Evolutionary conservation across 2,329 filamentous ascomycete genomes (phyloP).

Genomic region (Ophiostoma fasciatum): DNA sequence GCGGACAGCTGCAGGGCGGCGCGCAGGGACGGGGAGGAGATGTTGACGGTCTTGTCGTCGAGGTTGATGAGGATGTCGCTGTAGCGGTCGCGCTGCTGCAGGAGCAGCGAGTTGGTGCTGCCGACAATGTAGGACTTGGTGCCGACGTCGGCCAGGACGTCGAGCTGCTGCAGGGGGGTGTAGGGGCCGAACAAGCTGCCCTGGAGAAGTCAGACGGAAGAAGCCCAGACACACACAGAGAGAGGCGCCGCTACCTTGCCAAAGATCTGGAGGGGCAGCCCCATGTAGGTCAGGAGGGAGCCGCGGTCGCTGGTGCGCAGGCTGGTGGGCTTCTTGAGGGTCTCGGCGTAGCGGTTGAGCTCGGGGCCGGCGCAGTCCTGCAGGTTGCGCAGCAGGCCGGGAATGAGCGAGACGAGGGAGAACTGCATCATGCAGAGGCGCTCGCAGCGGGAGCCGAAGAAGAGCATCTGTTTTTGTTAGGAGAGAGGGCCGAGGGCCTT

Average conservation of each 20-base stretch:
- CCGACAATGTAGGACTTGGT: slow-evolving; percentile 97
- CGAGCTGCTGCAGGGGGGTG: slow-evolving; percentile 82
- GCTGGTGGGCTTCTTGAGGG: slow-evolving; percentile 61
- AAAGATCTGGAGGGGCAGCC: slow-evolving; percentile 85
- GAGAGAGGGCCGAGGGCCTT: too few species aligned
- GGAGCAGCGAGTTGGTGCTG: slow-evolving; percentile 83
- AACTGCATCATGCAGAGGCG: slow-evolving; percentile 97
- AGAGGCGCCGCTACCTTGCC: slow-evolving; percentile 54
- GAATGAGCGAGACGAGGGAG: slow-evolving; percentile 87
- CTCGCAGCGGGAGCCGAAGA: slow-evolving; percentile 95
- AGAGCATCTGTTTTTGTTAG: slow-evolving; percentile 64
- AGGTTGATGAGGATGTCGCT: slow-evolving; percentile 94
- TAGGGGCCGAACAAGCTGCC: slow-evolving; percentile 94
- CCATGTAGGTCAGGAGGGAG: slow-evolving; percentile 87
- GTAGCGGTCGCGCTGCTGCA: slow-evolving; percentile 91
- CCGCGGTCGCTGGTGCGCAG: slow-evolving; percentile 81
- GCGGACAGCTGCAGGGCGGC: slow-evolving; percentile 63
- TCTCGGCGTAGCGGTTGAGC: slow-evolving; percentile 68
- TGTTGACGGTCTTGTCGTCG: slow-evolving; percentile 74
- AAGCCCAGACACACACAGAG: not conserved
- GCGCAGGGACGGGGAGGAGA: slow-evolving; percentile 66
- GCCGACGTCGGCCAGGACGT: slow-evolving; percentile 80
- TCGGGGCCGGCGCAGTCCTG: slow-evolving; percentile 93
- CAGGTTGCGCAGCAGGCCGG: slow-evolving; percentile 78
- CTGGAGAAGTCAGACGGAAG: slow-evolving; percentile 23